phyloP scores from a whole-genome alignment of 495 filamentous ascomycete genomes.

The Penicillium malachiteum region DNA sequence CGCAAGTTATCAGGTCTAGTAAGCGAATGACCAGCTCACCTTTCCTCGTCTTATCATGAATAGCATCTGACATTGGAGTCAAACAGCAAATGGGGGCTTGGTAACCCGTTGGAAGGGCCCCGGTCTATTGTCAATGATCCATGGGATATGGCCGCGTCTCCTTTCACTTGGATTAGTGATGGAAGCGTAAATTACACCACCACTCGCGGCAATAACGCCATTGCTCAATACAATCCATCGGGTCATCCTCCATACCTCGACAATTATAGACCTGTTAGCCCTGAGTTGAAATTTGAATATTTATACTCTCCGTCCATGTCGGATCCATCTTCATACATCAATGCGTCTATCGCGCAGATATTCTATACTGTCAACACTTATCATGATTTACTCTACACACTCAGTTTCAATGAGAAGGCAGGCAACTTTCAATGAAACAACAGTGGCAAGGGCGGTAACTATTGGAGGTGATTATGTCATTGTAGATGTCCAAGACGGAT shows the following conservation, averaged over 20 bases:
- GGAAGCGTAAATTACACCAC: background rate
- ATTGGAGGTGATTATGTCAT: background rate
- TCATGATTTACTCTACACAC: background rate
- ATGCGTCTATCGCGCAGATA: background rate
- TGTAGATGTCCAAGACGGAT: background rate
- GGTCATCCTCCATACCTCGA: background rate
- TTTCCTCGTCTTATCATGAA: background rate
- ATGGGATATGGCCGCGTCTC: too few species aligned
- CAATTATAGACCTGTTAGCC: background rate
- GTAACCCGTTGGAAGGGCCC: too few species aligned
- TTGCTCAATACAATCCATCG: background rate
- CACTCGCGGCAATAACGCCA: background rate
- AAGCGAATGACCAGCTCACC: background rate
- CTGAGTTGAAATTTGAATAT: background rate
- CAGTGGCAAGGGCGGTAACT: background rate
- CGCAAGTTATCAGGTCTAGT: background rate
- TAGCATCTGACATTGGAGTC: too few species aligned
- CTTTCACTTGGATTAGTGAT: background rate
- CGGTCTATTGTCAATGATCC: too few species aligned
- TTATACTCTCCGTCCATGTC: background rate
- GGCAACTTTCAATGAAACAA: constrained; percentile 4
- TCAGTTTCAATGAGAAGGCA: background rate
- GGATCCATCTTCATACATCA: background rate
- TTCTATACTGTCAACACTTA: constrained; percentile 2
- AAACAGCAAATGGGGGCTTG: too few species aligned